Base-by-base conservation (phyloP, 129 eudicot genomes). In the Tagetes erecta region DNA sequence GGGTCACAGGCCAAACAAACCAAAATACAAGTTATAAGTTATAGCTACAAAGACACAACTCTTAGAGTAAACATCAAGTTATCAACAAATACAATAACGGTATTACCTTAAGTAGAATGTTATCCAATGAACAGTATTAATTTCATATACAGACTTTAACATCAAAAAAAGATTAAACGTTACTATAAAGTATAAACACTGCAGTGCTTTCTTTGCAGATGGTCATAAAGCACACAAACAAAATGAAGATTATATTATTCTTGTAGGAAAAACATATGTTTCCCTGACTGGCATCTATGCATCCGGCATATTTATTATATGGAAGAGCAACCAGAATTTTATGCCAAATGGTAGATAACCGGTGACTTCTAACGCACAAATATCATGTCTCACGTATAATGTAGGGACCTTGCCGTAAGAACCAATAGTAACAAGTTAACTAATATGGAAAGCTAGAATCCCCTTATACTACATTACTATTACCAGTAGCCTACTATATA, bases 381-480 rank as follows among this genome's bases (percentile, higher is more conserved):
- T 60, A 59, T 6, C 33, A 64, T 55, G 35, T 55, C 20, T 55
- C 60, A 55, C 27, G 60, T 6, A 55, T 1, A 12, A 30, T 12
- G 57, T 13, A 51, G 11, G 33, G 60, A 55, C 35, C 35, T 55
- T 11, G 2, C 35, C 1, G 27, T 55, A 41, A 72, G 31, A 68
- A 44, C 45, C 70, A 62, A 4, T 62, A 63, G 6, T 37, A 10
- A 75, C 52, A 49, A 30, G 4, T 27, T 50, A 75, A 65, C 59
- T 42, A 35, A 53, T 66, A 67, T 52, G 56, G 58, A 31, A 42
- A 77, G 51, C 76, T 62, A 58, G 46, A 46, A 58, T 12, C 46
- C 70, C 40, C 71, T 59, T 59, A 56, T 44, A 77, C 70, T 58
- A 77, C 63, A 56, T 20, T 20, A 20, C 27, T 20, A 20, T 20